Base-by-base conservation (phyloP, 2,329 filamentous ascomycete genomes). In the Aquanectria penicillioides region DNA sequence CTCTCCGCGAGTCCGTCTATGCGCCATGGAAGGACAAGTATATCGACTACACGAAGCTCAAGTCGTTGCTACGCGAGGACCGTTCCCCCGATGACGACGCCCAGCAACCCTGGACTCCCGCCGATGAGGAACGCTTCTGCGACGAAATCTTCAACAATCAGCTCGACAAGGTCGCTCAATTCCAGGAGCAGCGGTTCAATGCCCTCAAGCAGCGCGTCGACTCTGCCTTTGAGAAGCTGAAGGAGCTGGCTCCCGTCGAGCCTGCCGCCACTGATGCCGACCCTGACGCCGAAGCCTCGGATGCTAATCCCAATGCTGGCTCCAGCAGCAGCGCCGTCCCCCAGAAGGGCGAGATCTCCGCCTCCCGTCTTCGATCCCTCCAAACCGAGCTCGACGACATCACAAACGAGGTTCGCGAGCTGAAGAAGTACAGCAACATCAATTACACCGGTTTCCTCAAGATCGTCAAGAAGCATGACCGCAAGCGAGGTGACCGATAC, bases 391-490 rank as follows among this genome's bases (percentile, higher is more conserved):
- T 98, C 54, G 94, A 98, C 75, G 78, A 80, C 51, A 95, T 98
- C 76, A 95, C 92, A 28, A 92, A 92, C 74, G 93, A 97, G 77
- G 89, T 96, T 71, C 94, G 90, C 74, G 92, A 97, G 81, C 85
- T 99, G 67, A 95, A 97, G 78, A 95, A 92, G 76, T 99, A 95
- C 79, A 95, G 93, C 77, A 91, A 90, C 64, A 89, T 97, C 80
- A 99, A 99, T 80, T 99, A 97, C 77, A 97, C 95, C 6, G 95
- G 93, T 43, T 97, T 98, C 78, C 85, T 97, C 73, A 99, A 99
- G 83, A 97, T 97, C 43, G 93, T 93, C 55, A 99, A 99, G 87
- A 99, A 99, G 80, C 95, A 99, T 78, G 95, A 99, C 78, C 91
- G 95, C 66, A 96, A 94, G 80, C 86, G 94, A 66, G 94, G 94